phyloP scores from a whole-genome alignment of 805 yeast genomes.

The Kodamaea neixiangensis region DNA sequence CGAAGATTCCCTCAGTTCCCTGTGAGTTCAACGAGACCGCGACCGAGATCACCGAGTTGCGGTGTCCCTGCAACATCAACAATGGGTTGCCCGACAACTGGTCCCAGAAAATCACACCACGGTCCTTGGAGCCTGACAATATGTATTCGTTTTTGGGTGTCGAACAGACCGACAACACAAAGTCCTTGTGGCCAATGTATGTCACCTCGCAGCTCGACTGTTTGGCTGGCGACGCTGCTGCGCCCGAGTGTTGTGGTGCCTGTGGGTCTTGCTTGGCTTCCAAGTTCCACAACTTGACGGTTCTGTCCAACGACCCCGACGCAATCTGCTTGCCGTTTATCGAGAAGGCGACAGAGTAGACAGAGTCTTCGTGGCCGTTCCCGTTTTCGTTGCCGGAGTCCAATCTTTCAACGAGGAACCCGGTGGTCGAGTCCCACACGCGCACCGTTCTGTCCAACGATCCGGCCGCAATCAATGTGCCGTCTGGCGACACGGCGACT shows the following conservation, averaged over 20 bases:
- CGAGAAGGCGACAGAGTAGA: constrained; percentile 91
- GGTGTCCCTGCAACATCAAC: constrained; percentile 94
- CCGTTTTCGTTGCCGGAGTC: constrained; percentile 87
- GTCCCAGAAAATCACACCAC: constrained; percentile 98
- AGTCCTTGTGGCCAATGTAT: constrained; percentile 94
- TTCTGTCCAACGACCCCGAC: constrained; percentile 92
- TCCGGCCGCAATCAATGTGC: constrained; percentile 93
- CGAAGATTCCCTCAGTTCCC: constrained; percentile 81
- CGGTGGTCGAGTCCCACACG: constrained; percentile 94
- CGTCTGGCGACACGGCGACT: constrained; percentile 95
- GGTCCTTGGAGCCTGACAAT: constrained; percentile 92
- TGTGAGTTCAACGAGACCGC: constrained; percentile 82
- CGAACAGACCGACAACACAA: constrained; percentile 89
- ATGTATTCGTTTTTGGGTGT: constrained; percentile 92
- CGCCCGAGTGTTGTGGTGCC: constrained; percentile 20
- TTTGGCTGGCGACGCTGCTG: constrained; percentile 23
- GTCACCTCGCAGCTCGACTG: constrained; percentile 81
- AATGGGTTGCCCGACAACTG: constrained; percentile 87
- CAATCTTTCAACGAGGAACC: constrained; percentile 86
- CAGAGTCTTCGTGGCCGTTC: constrained; percentile 95
- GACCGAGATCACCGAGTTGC: constrained; percentile 92
- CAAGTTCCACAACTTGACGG: constrained; percentile 94
- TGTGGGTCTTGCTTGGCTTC: constrained; percentile 49
- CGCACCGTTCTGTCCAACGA: constrained; percentile 93
- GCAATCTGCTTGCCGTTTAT: constrained; percentile 90